These are phyloP conservation scores for Yamadazyma sp. DNA, from an alignment of 1,139 yeast species.

Conservation along the genomic window DNA sequence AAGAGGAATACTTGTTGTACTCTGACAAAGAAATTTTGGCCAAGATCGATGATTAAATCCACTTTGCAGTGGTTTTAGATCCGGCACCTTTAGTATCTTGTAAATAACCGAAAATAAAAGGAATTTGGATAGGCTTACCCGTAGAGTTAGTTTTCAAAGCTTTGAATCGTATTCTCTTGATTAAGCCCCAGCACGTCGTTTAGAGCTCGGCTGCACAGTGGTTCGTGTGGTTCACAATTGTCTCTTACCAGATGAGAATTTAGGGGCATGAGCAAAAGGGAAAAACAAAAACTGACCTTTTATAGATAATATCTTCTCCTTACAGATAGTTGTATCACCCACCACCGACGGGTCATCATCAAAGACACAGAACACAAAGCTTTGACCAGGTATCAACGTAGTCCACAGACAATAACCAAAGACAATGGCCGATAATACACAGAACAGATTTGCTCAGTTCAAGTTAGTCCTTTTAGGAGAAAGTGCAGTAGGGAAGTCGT, in stretches of 20 bases:
- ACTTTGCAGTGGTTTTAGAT: not conserved
- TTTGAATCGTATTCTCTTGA: too few species aligned
- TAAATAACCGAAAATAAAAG: not conserved
- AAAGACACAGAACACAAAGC: not conserved
- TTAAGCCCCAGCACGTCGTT: too few species aligned
- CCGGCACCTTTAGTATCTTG: not conserved
- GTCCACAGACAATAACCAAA: not conserved
- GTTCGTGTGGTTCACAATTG: not conserved
- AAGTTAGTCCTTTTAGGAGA: constrained; percentile 49
- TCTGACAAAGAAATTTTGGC: constrained; percentile 95
- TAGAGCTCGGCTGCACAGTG: not conserved
- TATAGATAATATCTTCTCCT: not conserved
- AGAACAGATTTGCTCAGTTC: constrained; percentile 37
- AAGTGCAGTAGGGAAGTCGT: constrained; percentile 51
- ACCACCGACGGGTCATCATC: too few species aligned
- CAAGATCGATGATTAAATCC: constrained; percentile 61
- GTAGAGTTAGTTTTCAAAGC: too few species aligned
- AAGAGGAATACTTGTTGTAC: constrained; percentile 71
- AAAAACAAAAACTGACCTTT: not conserved
- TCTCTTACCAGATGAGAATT: not conserved
- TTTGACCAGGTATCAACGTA: too few species aligned
- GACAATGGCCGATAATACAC: constrained; percentile 2
- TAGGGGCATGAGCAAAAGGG: not conserved
- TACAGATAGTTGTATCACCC: not conserved
- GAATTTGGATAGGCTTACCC: too few species aligned